phyloP scores from a whole-genome alignment of 2,329 filamentous ascomycete genomes.

The Cadophora luteo-olivacea region DNA sequence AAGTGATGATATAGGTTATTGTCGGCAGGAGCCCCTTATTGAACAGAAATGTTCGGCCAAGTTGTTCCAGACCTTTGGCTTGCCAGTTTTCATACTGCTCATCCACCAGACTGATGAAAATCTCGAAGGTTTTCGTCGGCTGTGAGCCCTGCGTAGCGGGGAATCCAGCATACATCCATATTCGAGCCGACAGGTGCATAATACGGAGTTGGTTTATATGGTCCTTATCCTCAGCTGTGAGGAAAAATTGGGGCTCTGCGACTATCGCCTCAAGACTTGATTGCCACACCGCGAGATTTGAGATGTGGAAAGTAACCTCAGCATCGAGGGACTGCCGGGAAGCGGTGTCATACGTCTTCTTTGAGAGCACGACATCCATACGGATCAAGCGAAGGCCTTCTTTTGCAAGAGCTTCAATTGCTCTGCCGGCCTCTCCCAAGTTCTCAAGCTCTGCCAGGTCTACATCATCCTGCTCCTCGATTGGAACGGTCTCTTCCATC shows the following conservation, averaged over 20 bases:
- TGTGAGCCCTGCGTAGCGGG: neutral
- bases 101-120: constrained; percentile 36
- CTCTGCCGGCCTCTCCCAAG: neutral
- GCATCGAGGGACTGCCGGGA: neutral
- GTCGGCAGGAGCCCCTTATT: constrained; percentile 52
- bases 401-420: neutral
- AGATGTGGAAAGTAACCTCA: neutral
- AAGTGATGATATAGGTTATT: constrained; percentile 49
- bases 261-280: constrained; percentile 1
- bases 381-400: constrained; percentile 11
- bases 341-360: neutral
- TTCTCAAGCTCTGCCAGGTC: neutral
- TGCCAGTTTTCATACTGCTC: constrained; percentile 28
- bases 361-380: neutral
- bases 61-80: neutral
- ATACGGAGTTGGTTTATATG: constrained; percentile 16
- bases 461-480: neutral
- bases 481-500: constrained; percentile 7
- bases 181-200: constrained; percentile 15
- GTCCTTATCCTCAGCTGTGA: constrained; percentile 6
- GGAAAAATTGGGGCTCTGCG: neutral
- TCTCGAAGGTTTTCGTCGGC: neutral
- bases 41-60: constrained; percentile 47
- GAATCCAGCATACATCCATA: constrained; percentile 24
- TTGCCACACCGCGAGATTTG: constrained; percentile 1